phyloP scores from a whole-genome alignment of 148 eudicot genomes.

The Rhododendron mucronatum region DNA sequence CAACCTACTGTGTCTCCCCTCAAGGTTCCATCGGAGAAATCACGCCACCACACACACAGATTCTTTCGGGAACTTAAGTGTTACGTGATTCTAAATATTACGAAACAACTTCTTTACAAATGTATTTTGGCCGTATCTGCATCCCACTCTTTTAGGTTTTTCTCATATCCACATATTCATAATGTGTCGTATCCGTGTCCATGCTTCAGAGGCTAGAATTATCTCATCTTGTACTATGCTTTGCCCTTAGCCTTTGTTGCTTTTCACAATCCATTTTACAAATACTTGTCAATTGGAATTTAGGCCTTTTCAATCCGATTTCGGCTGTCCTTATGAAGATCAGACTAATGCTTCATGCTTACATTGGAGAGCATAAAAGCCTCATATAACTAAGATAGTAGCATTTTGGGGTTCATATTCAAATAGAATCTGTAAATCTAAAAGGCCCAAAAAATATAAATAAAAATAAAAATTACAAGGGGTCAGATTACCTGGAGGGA shows the following conservation, averaged over 20 bases:
- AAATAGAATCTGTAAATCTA: background rate
- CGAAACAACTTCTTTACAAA: background rate
- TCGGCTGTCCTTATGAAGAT: background rate
- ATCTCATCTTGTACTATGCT: background rate
- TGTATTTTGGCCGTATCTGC: background rate
- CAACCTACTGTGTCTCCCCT: too few species aligned
- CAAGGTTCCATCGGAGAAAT: too few species aligned
- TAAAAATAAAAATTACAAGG: background rate
- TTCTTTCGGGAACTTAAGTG: background rate
- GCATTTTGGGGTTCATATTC: background rate
- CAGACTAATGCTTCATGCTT: background rate
- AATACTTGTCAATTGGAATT: background rate
- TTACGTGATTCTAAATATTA: background rate
- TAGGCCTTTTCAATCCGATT: background rate
- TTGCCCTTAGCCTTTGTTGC: background rate
- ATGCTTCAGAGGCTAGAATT: background rate
- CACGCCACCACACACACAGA: too few species aligned
- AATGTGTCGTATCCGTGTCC: background rate
- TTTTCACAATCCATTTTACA: background rate
- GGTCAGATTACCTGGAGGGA: conserved; percentile 61
- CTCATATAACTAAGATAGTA: background rate
- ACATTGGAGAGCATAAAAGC: background rate
- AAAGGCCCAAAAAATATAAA: background rate
- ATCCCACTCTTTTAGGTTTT: background rate
- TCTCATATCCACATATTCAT: background rate